Base-by-base conservation (phyloP, 768 basidiomycete genomes). In the Suillus plorans region DNA sequence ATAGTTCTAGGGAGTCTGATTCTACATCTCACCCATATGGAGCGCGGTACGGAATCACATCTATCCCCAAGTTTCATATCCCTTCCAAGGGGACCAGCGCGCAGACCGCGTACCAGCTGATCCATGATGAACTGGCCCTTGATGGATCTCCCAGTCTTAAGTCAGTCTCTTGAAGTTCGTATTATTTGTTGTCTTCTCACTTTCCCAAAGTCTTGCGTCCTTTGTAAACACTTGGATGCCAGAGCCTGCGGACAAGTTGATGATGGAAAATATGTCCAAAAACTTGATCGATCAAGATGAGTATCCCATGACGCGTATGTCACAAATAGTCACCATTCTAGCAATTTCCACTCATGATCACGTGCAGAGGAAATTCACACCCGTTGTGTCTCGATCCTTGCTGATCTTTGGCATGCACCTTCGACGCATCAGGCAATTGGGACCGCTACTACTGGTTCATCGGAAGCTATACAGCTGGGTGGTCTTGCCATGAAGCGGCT, bases 281-380 rank as follows among this genome's bases (percentile, higher is more conserved):
- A 90, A 90, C 72, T 74, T 89, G 39, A 88, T 89, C 44, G 89
- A 89, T 70, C 83, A 85, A 67, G 89, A 89, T 65, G 89, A 90
- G 70, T 90, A 89, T 71, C 88, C 89, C 18, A 81, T 82, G 63
- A 85, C 84, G 0, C 84, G 82, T 79, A 68, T 55, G 73, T 73
- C 59, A 44, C 5, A 20, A 12, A 12, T 9, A 18, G 34, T 41
- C 9, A 12, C 8, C 3, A 12, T 18, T 8, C 20, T 18, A 58
- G 20, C 37, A 16, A 34, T 31, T 39, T 8, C 44, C 52, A 5
- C 52, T 22, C 1, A 67, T 42, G 16, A 52, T 22, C 22, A n/a
- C 41, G 34, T 7, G 58, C 68, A 79, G 79, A 81, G 59, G 69
- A 79, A 41, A 78, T 86, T 39, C 82, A 82, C 69, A 76, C 79